Percentiles rank a stretch among this genome's conserved stretches.
phyloP scores from a whole-genome alignment of 352 stramenopile species.

The Pelagophyceae sp. region DNA sequence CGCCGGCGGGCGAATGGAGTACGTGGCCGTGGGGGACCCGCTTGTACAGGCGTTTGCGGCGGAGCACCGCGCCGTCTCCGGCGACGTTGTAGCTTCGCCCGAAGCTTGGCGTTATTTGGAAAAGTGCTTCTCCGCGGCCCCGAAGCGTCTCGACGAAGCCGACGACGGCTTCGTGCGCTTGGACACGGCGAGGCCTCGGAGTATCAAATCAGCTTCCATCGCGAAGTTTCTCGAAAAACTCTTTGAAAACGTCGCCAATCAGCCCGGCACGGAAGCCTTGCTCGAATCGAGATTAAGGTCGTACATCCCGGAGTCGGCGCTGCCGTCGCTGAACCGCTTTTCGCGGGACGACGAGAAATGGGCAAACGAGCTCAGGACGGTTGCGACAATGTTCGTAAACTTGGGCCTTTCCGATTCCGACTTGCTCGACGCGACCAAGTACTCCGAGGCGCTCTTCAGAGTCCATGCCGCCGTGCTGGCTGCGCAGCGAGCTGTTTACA shows the following conservation, averaged over 20 bases:
- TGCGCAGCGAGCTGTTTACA: conserved; percentile 77
- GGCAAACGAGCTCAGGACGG: conserved; percentile 61
- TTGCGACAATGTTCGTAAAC: conserved; percentile 82
- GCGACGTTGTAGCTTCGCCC: no score
- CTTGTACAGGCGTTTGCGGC: conserved; percentile 75
- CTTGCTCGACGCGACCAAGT: conserved; percentile 34
- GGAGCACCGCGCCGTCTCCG: conserved; percentile 70
- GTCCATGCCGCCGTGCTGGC: conserved; percentile 43
- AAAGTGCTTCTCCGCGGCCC: conserved; percentile 48
- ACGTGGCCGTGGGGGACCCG: conserved; percentile 74
- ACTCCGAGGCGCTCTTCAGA: conserved; percentile 34
- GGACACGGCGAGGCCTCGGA: conserved; percentile 18
- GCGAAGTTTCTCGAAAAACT: conserved; percentile 23
- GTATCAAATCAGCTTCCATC: conserved; percentile 31
- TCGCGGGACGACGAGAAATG: conserved; percentile 76
- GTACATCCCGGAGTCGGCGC: conserved; percentile 63
- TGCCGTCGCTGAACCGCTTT: conserved; percentile 67
- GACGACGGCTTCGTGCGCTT: conserved; percentile 30
- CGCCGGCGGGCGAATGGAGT: conserved; percentile 76
- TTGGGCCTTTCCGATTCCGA: conserved; percentile 69
- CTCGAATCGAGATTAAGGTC: conserved; percentile 19
- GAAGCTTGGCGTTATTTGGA: no score
- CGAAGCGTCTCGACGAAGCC: conserved; percentile 41
- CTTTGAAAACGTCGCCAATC: no score
- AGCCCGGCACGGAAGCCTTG: background rate